Evolutionary conservation across 805 yeast species (phyloP), one percentile per base, ranked within the genome.

Genomic region (Nakazawaea anatomiae): DNA sequence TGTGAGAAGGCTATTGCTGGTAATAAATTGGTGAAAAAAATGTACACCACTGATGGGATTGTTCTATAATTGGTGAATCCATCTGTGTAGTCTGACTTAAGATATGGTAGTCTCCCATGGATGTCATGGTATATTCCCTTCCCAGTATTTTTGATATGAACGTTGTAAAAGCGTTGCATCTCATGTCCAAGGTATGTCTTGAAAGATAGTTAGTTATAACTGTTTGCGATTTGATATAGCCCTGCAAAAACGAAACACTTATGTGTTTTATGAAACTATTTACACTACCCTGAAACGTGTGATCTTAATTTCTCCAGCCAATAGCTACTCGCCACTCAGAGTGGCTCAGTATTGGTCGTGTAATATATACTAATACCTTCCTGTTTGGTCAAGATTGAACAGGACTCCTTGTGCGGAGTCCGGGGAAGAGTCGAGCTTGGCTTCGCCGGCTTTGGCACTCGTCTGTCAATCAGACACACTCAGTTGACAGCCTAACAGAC

Each of bases 1-100:
- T 89, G 97, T 0, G 97, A 96, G 73, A 92, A 92, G 0, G 98
- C 97, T 41, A 92, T 76, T 0, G 97, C 97, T 1, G 98, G 98
- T 39, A 92, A 72, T 43, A 92, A 63, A 64, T 94, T 92, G 42
- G 96, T 90, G 73, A 94, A 90, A 66, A 86, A 92, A 11, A 94
- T 86, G 63, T 79, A 89, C 1, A 87, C 69, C 0, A 89, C 83
- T 0, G 96, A 74, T 0, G 99, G 99, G 1, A 92, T 72, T 11
- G 91, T 95, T 60, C 99, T 68, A 64, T 94, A 94, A 62, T 88
- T 84, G 27, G 47, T 46, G 67, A 77, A 73, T 0, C 92, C 92
- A 69, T 92, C 98, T 12, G 60, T 76, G 81, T 92, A 85, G 64
- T 92, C 98, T 1, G 89, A 79, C 46, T 58, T 49, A 61, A 92